Conservation (phyloP, 495 filamentous ascomycete genomes). For the Gamarada debralockiae region DNA sequence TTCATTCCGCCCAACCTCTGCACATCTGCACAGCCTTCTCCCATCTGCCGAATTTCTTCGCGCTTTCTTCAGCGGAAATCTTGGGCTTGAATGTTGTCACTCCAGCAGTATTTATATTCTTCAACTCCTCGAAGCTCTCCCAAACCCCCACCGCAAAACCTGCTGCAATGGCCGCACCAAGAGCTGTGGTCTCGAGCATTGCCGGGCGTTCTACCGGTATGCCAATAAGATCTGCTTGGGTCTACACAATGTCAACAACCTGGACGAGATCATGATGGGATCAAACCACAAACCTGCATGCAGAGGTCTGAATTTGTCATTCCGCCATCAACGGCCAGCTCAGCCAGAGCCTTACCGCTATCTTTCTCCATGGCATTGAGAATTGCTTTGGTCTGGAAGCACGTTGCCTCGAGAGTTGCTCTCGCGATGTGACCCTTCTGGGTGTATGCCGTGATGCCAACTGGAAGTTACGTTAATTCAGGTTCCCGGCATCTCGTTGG, state of each 20-base stretch:
- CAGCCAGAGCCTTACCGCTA: constrained; percentile 68
- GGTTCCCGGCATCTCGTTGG: neutral
- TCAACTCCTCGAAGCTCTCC: constrained; percentile 74
- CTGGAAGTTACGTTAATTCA: constrained; percentile 29
- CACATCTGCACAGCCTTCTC: constrained; percentile 86
- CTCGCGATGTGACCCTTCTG: constrained; percentile 86
- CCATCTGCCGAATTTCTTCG: constrained; percentile 75
- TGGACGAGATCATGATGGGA: neutral
- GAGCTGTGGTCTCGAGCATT: constrained; percentile 92
- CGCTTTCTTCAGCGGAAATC: constrained; percentile 55
- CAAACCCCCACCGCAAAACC: constrained; percentile 86
- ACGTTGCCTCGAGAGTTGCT: constrained; percentile 90
- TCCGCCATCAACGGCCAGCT: constrained; percentile 87
- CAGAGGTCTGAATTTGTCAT: constrained; percentile 91
- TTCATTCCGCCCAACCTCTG: constrained; percentile 70
- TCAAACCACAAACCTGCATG: too few species aligned
- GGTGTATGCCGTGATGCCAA: constrained; percentile 91
- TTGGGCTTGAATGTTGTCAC: constrained; percentile 69
- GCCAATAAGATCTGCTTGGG: constrained; percentile 84
- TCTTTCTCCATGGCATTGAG: constrained; percentile 94
- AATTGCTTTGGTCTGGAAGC: constrained; percentile 93
- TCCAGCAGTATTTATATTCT: constrained; percentile 70
- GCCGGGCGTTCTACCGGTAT: constrained; percentile 83
- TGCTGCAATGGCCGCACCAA: constrained; percentile 92
- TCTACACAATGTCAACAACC: constrained; percentile 40